Evolutionary conservation across 1,284 basidiomycete species (phyloP).

Genomic region (Prillingera fragicola): DNA sequence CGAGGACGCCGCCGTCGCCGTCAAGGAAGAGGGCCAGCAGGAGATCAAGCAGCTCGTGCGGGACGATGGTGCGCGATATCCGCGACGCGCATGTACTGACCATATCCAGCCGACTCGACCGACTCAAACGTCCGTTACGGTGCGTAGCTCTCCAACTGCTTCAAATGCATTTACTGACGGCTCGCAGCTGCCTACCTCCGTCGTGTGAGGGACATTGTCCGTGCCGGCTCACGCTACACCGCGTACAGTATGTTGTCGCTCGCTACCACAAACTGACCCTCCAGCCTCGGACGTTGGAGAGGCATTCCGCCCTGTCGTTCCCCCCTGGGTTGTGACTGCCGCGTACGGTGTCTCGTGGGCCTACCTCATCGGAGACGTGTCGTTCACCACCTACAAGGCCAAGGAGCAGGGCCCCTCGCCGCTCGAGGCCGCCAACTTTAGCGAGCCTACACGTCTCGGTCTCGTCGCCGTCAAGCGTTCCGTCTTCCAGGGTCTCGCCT

Average conservation of each 20-base stretch:
- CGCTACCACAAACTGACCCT: constrained; percentile 27
- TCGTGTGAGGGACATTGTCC: constrained; percentile 67
- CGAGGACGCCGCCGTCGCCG: background rate
- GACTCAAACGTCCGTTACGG: constrained; percentile 47
- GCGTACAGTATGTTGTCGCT: constrained; percentile 60
- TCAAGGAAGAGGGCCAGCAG: background rate
- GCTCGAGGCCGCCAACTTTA: constrained; percentile 67
- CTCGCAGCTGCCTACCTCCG: constrained; percentile 72
- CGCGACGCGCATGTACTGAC: background rate
- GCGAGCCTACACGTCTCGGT: constrained; percentile 65
- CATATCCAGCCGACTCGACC: constrained; percentile 39
- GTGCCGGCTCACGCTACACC: constrained; percentile 69
- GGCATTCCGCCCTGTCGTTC: constrained; percentile 82
- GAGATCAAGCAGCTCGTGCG: constrained; percentile 1
- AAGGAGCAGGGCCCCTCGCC: constrained; percentile 65
- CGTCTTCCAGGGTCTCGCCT: constrained; percentile 81
- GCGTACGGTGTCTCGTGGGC: constrained; percentile 85
- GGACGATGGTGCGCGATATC: background rate
- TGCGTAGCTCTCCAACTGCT: constrained; percentile 17
- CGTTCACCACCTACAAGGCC: constrained; percentile 87
- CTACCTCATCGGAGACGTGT: constrained; percentile 68
- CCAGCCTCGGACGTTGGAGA: constrained; percentile 83
- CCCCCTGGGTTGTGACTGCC: constrained; percentile 56
- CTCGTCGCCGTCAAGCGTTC: constrained; percentile 70
- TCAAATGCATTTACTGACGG: constrained; percentile 6